Base-by-base conservation (phyloP, 495 filamentous ascomycete genomes). In the Talaromyces liani region DNA sequence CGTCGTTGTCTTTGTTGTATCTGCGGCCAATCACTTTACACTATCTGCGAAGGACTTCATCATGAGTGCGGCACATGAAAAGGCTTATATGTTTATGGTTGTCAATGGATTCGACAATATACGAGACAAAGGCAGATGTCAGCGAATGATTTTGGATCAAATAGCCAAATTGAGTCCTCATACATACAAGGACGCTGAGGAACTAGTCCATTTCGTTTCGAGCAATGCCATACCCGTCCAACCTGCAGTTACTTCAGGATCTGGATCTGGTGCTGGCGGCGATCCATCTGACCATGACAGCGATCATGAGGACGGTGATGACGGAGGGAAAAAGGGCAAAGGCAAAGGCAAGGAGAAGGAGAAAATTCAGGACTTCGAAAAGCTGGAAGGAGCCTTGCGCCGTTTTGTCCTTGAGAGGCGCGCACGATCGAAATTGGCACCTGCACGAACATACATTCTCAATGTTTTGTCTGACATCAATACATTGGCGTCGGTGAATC, bases 11-110 rank as follows among this genome's bases (percentile, higher is more conserved):
- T 98, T 98, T 65, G 94, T 98, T 25, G 95, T 98, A 10, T 96
- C 91, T 34, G 94, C 95, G 14, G 92, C 92, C 45, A 98, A 98
- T 68, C 95, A 97, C 73, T 98, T 98, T 73, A 98, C 94, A 2
- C 84, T 92, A 57, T 94, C 93, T 3, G 93, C 95, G 10, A 97
- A 91, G 71, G 92, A 98, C 65, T 98, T 98, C 71, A 97, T 98
- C 65, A 86, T 90, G 78, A 93, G 93, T 62, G 94, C 94, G 9
- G 95, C 94, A 14, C 86, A 92, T 54, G 94, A 98, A 71, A 98
- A 98, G 71, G 93, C 93, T 12, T 98, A 98, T 69, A 93, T 98
- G 67, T 98, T 98, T 79, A 94, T 98, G 77, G 94, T 98, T 8
- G 94, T 98, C 57, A 98, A 98, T 72, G 92, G 93, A 33, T 98